Base-by-base conservation (phyloP, 179 eudicot species). In the Heliamphora pulchella region DNA sequence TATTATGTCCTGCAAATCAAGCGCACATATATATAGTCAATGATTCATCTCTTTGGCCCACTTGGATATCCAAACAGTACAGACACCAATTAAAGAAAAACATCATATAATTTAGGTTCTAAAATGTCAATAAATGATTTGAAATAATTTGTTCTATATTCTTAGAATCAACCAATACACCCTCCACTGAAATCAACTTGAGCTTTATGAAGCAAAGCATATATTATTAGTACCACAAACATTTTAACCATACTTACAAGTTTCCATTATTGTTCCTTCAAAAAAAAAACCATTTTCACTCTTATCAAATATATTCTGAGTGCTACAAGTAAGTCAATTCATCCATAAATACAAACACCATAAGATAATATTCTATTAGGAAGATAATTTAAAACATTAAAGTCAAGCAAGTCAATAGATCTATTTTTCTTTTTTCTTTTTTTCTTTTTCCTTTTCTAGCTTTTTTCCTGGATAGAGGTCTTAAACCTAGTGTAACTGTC, bases 1-100 rank as follows among this genome's bases (percentile, higher is more conserved):
- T 14, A 90, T 87, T 43, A 96, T 90, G 72, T 96, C 97, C 99
- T 96, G 90, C 68, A 83, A 58, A 72, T 44, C 54, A n/a, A 78
- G 53, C n/a, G 17, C 62, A n/a, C 1, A 67, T 0, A 43, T 70
- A 59, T 1, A 31, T 31, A 31, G 31, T 31, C 31, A 31, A 31
- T 31, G 31, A 31, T 31, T 31, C 31, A 31, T 31, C 22, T 20
- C 47, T 22, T 4, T 13, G 22, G 59, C 59, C 71, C 17, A 20
- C 46, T 44, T 47, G 46, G 54, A 58, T 47, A 46, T 6, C 69
- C 6, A 61, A 43, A 61, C 68, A 47, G 46, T 47, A 2, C 0
- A 62, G 43, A 62, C 46, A 44, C 17, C 8, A 18, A 17, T 22
- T 3, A 17, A 22, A 77, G 58, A 62, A 77, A 62, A 20, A 47